A percentile compares a stretch with the other conserved stretches of the same genome.
phyloP scores from a whole-genome alignment of 768 basidiomycete genomes.

The Phaeotremella skinneri region DNA sequence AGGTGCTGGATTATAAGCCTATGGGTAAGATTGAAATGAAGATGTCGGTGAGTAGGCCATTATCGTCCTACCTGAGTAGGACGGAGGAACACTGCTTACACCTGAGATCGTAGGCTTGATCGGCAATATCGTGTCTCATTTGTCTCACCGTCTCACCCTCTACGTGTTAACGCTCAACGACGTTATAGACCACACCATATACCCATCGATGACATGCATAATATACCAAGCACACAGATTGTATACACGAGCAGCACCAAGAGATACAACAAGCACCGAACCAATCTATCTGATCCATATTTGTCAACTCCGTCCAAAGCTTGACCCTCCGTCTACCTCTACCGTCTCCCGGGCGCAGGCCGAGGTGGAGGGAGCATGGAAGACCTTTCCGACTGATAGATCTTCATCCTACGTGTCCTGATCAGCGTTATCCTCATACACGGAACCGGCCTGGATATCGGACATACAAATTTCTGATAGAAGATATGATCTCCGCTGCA shows the following conservation, averaged over 20 bases:
- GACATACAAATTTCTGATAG: constrained; percentile 38
- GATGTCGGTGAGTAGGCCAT: constrained; percentile 66
- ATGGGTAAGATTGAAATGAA: constrained; percentile 86
- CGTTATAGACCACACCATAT: neutral
- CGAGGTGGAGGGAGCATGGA: constrained; percentile 30
- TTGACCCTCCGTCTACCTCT: neutral
- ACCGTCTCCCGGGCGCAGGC: constrained; percentile 3
- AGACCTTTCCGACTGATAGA: constrained; percentile 31
- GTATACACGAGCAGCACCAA: neutral
- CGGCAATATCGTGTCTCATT: too few relatives aligned
- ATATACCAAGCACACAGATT: too few relatives aligned
- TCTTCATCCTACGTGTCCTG: constrained; percentile 29
- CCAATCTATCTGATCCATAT: too few relatives aligned
- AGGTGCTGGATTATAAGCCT: constrained; percentile 81
- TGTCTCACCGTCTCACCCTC: too few relatives aligned
- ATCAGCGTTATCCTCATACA: neutral
- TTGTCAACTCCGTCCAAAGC: too few relatives aligned
- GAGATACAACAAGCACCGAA: too few relatives aligned
- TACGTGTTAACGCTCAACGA: neutral
- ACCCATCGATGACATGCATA: neutral
- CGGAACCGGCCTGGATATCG: neutral
- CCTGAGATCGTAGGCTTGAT: constrained; percentile 6
- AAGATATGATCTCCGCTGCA: constrained; percentile 35
- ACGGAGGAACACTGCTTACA: too few relatives aligned
- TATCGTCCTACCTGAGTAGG: neutral